Evolutionary conservation across 495 filamentous ascomycete species (phyloP).

Genomic region (Cladorrhinum samala): DNA sequence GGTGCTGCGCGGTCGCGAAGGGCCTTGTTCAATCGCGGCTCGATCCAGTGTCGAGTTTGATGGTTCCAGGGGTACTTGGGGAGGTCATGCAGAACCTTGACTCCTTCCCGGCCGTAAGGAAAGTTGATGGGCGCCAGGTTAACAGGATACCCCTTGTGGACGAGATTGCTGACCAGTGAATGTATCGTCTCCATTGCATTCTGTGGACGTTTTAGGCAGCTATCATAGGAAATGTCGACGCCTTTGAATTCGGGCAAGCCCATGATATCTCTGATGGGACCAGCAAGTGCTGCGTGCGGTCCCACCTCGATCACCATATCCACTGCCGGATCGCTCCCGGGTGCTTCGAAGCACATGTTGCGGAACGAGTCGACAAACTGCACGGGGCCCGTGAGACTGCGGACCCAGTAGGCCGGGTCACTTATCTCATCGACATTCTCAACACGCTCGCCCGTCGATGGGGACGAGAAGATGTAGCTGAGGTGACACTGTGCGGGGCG

Average conservation of each 20-base stretch:
- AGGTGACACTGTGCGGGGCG: constrained; percentile 10
- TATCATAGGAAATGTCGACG: constrained; percentile 20
- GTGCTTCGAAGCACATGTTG: constrained; percentile 21
- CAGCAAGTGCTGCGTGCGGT: constrained; percentile 40
- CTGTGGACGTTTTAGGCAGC: constrained; percentile 26
- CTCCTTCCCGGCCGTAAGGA: constrained; percentile 23
- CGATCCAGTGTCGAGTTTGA: constrained; percentile 36
- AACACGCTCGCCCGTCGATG: constrained; percentile 18
- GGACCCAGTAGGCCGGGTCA: constrained; percentile 36
- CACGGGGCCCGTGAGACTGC: constrained; percentile 41
- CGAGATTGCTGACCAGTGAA: constrained; percentile 21
- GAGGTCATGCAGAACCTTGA: constrained; percentile 29
- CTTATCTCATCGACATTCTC: constrained; percentile 18
- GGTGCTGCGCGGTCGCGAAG: constrained; percentile 29
- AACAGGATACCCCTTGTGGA: constrained; percentile 33
- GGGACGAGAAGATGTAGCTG: constrained; percentile 21
- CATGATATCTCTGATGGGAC: constrained; percentile 50
- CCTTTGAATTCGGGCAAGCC: constrained; percentile 17
- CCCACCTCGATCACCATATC: constrained; percentile 36
- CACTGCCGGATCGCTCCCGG: constrained; percentile 9
- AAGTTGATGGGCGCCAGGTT: constrained; percentile 37
- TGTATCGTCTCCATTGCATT: constrained; percentile 31
- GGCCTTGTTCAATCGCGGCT: constrained; percentile 36
- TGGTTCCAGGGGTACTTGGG: constrained; percentile 45
- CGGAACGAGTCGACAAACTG: constrained; percentile 37